Base-by-base conservation (phyloP, 2,329 filamentous ascomycete genomes). In the Cytospora mali region DNA sequence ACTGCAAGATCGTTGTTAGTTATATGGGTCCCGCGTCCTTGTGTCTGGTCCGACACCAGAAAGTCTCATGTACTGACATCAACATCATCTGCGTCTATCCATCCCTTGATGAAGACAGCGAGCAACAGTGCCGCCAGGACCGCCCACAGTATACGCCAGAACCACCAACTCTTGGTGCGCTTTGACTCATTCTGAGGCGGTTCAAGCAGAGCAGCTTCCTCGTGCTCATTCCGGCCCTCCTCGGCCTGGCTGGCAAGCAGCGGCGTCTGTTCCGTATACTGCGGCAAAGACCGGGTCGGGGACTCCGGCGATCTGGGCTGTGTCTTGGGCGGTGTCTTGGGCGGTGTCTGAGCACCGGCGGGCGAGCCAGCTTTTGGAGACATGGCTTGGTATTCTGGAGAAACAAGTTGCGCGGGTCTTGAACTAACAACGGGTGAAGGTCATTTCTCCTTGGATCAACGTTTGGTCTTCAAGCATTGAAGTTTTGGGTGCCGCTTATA, bases 11-110 rank as follows among this genome's bases (percentile, higher is more conserved):
- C 3, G 3, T 7, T 9, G 16, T 62, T 9, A 69, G 58, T 16
- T 46, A 4, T 31, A 11, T 29, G 14, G 18, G 14, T 9, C n/a
- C 35, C 21, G 9, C n/a, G 31, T 11, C 23, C 28, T 1, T 1
- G 1, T 39, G 3, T 11, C 5, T 4, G 28, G 31, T 2, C 1
- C 13, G 2, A 3, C 10, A 5, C 25, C 10, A 25, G 14, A 3
- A 1, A 4, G 1, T 25, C 18, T 18, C 7, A 31, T 33, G n/a
- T 1, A 70, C 73, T 59, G 46, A 78, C 77, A 56, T 79, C 69
- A 27, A 77, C 73, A 65, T 79, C 77, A 25, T 72, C 69, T 3
- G 75, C 75, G 64, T 80, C 77, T n/a, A 79, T 66, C 78, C 78
- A 81, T 6, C 77, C 77, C 64, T 79, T 80, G 50, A 80, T 72